Evolutionary conservation across 2,329 filamentous ascomycete genomes (phyloP).

Genomic region (Emericellopsis atlantica): DNA sequence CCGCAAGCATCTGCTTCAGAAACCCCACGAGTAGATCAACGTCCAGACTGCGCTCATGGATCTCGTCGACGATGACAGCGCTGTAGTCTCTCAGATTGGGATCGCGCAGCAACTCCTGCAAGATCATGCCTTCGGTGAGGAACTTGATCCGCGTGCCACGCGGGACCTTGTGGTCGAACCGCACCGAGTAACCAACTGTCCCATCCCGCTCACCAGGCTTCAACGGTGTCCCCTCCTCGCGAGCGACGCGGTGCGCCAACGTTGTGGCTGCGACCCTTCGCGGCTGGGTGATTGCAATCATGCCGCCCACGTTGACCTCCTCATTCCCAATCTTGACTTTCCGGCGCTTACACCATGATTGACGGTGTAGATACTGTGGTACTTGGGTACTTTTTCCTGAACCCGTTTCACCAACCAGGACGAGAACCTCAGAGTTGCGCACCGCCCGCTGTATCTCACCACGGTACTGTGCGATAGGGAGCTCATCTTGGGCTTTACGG

Average conservation of each 20-base stretch:
- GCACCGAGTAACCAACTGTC: slow-evolving; percentile 80
- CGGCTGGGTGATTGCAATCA: slow-evolving; percentile 89
- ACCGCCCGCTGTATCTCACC: slow-evolving; percentile 56
- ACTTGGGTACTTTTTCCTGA: slow-evolving; percentile 96
- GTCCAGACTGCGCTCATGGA: slow-evolving; percentile 91
- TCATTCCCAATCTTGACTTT: slow-evolving; percentile 32
- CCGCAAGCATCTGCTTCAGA: slow-evolving; percentile 60
- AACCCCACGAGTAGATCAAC: slow-evolving; percentile 88
- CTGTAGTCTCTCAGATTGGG: slow-evolving; percentile 75
- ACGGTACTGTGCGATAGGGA: slow-evolving; percentile 72
- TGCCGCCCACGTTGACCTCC: slow-evolving; percentile 52
- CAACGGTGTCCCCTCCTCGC: slow-evolving; percentile 51
- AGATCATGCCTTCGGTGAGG: slow-evolving; percentile 87
- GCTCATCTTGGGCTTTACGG: slow-evolving; percentile 43
- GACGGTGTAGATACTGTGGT: slow-evolving; percentile 71
- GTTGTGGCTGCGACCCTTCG: slow-evolving; percentile 88
- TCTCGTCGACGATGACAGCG: slow-evolving; percentile 86
- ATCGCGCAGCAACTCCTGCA: slow-evolving; percentile 86
- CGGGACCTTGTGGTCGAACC: slow-evolving; percentile 83
- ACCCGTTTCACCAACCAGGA: slow-evolving; percentile 88
- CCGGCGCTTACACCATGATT: slow-evolving; percentile 63
- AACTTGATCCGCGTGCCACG: slow-evolving; percentile 81
- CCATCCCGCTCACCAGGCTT: slow-evolving; percentile 24
- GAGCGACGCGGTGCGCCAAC: slow-evolving; percentile 74
- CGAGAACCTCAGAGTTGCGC: slow-evolving; percentile 52